These are phyloP conservation scores for Lotmaria passim DNA, from an alignment of 208 protist genomes.

Conservation along the genomic window DNA sequence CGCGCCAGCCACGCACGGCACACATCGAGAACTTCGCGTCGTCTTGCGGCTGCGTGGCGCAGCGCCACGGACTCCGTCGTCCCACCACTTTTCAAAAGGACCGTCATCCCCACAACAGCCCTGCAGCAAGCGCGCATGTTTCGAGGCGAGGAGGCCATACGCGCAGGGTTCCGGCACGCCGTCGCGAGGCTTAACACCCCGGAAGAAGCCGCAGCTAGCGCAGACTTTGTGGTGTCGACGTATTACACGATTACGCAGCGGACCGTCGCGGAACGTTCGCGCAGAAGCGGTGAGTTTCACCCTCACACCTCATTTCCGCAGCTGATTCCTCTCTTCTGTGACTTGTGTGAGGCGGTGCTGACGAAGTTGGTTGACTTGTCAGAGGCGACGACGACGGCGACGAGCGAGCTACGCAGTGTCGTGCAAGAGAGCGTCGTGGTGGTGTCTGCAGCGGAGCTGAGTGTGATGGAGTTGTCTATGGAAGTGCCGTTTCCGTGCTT, in stretches of 20 bases:
- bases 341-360: constrained; percentile 10
- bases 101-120: neutral
- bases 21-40: neutral
- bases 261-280: neutral
- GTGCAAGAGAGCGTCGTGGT: constrained; percentile 3
- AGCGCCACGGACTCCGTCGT: neutral
- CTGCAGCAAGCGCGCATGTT: neutral
- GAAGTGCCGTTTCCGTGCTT: too few relatives aligned
- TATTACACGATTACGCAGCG: neutral
- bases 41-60: constrained; percentile 1
- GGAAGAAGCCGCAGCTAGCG: neutral
- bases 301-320: neutral
- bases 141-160: neutral
- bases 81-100: neutral
- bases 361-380: neutral
- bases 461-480: neutral
- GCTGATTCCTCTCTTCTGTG: neutral
- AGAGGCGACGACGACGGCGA: neutral
- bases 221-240: neutral
- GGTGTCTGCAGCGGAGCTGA: constrained; percentile 3
- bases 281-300: neutral
- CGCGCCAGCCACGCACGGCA: neutral
- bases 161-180: constrained; percentile 2
- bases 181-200: neutral
- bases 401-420: neutral